Percentiles rank a stretch among this genome's conserved stretches.
Conservation (phyloP, 441 rosid genomes). For the Erysimum cheiri region DNA sequence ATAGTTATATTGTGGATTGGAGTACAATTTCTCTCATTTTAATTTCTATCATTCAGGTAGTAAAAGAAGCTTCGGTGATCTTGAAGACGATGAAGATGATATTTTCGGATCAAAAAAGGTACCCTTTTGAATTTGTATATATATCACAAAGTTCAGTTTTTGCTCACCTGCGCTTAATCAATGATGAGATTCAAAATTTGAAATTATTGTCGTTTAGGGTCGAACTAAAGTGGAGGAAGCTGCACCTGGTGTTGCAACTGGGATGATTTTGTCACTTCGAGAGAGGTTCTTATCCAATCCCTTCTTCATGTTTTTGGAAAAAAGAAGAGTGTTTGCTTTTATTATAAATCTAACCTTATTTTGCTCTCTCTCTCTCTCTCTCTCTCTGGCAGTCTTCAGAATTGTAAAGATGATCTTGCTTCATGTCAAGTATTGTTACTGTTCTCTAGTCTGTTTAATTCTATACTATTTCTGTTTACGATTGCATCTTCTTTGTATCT, state of each 20-base stretch:
- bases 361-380: constrained; percentile 1
- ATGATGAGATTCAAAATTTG: not conserved
- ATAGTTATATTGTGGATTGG: constrained; percentile 3
- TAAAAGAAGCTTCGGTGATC: constrained; percentile 86
- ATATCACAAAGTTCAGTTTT: not conserved
- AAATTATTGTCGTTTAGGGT: constrained; percentile 50
- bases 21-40: not conserved
- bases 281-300: constrained; percentile 63
- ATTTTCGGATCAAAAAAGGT: constrained; percentile 88
- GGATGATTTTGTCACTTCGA: constrained; percentile 89
- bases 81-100: constrained; percentile 95
- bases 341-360: constrained; percentile 3
- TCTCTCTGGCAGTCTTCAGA: constrained; percentile 76
- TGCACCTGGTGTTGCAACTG: constrained; percentile 79
- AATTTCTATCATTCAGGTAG: constrained; percentile 47
- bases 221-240: constrained; percentile 79
- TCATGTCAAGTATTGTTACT: constrained; percentile 70
- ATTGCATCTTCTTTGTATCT: constrained; percentile 2
- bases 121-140: not conserved
- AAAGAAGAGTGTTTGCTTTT: not conserved
- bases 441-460: constrained; percentile 22
- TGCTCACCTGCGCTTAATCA: constrained; percentile 4
- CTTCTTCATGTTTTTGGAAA: not conserved
- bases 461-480: not conserved
- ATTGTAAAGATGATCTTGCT: constrained; percentile 74